Conservation (phyloP, 2,329 filamentous ascomycete genomes). For the Cladobotryum mycophilum region DNA sequence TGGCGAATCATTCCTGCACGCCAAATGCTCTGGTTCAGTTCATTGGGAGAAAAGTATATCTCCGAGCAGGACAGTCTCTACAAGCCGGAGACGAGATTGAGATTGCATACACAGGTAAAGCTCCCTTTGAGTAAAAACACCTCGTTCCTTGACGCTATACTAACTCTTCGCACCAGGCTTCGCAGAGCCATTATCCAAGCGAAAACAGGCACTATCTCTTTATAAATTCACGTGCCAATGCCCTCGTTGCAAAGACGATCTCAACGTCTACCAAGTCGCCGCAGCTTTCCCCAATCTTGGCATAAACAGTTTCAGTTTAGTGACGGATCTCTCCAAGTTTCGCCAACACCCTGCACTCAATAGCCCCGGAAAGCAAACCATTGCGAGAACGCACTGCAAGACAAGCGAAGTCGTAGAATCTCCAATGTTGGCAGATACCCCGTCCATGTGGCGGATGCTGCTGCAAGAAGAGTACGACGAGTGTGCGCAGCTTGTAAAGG, state of each 20-base stretch:
- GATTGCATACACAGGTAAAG: constrained; percentile 55
- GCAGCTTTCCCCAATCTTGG: constrained; percentile 32
- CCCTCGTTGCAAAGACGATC: constrained; percentile 41
- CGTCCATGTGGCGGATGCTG: constrained; percentile 20
- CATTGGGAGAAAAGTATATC: constrained; percentile 41
- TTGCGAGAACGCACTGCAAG: constrained; percentile 15
- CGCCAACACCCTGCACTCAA: constrained; percentile 22
- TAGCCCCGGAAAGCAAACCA: constrained; percentile 13
- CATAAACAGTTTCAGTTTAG: constrained; percentile 41
- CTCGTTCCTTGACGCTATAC: background rate
- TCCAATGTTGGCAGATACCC: constrained; percentile 16
- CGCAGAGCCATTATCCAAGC: constrained; percentile 36
- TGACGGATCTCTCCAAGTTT: constrained; percentile 31
- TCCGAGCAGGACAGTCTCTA: constrained; percentile 46
- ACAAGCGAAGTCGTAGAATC: constrained; percentile 24
- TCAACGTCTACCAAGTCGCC: constrained; percentile 47
- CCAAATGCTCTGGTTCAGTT: constrained; percentile 56
- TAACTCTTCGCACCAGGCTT: constrained; percentile 33
- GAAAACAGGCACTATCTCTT: constrained; percentile 36
- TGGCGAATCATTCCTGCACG: constrained; percentile 57
- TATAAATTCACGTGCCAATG: constrained; percentile 52
- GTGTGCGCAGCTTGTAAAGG: constrained; percentile 19
- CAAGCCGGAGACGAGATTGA: constrained; percentile 49
- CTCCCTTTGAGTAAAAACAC: background rate
- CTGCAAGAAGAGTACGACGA: constrained; percentile 19